Conservation (phyloP, 2,329 filamentous ascomycete genomes). For the Stagonosporopsis vannaccii region DNA sequence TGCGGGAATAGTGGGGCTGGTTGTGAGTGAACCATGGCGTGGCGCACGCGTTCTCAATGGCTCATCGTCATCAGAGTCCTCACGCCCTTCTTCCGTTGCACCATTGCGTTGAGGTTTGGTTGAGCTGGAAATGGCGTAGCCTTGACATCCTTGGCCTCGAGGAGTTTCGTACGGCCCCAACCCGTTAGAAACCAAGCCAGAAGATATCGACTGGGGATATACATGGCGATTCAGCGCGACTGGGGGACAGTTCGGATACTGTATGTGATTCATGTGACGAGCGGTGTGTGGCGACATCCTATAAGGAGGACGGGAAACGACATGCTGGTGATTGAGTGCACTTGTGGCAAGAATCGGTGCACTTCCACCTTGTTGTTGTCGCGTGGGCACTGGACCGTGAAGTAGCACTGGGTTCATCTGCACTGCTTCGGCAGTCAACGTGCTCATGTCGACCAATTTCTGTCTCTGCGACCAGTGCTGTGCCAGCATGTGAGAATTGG, state of each 20-base stretch:
- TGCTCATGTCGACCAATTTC: background rate
- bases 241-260: background rate
- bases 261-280: background rate
- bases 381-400: background rate
- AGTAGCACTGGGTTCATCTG: background rate
- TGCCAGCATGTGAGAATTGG: background rate
- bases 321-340: background rate
- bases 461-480: background rate
- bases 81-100: background rate
- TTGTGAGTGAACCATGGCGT: conserved; percentile 11
- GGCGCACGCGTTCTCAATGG: conserved; percentile 21
- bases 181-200: background rate
- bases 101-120: background rate
- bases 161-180: background rate
- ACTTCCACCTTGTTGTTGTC: background rate
- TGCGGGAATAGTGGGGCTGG: background rate
- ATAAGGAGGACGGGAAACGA: background rate
- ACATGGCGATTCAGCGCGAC: background rate
- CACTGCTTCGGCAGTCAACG: background rate
- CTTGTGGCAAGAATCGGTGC: background rate
- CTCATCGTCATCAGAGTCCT: conserved; percentile 28
- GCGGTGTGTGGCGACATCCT: no score
- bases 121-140: background rate
- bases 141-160: background rate
- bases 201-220: background rate